Percentiles rank a stretch among this genome's conserved stretches.
Evolutionary conservation across 805 yeast species (phyloP).

Genomic region (Lipomyces kockii): DNA sequence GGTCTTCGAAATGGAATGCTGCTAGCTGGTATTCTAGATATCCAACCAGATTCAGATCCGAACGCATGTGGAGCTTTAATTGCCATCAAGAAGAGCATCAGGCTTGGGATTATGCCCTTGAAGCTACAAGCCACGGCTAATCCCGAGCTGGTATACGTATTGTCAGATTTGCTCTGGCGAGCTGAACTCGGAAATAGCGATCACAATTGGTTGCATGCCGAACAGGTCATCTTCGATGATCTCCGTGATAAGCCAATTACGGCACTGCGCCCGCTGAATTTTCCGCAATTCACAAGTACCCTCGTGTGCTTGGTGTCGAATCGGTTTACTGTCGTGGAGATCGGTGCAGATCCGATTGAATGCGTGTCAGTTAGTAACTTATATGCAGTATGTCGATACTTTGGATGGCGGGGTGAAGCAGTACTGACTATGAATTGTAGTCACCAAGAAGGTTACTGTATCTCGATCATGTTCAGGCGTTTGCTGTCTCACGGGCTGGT

Average conservation of each 20-base stretch:
- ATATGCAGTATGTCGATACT: slow-evolving; percentile 3
- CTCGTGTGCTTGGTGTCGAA: slow-evolving; percentile 5
- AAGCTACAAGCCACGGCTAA: slow-evolving; percentile 12
- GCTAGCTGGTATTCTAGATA: neutral
- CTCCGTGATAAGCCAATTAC: slow-evolving; percentile 3
- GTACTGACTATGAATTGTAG: slow-evolving; percentile 1
- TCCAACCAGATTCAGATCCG: slow-evolving; percentile 1
- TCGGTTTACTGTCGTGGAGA: slow-evolving; percentile 15
- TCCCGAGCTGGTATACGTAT: slow-evolving; percentile 13
- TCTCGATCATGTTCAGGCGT: slow-evolving; percentile 15
- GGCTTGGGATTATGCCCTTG: slow-evolving; percentile 25
- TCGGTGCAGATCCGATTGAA: slow-evolving; percentile 16
- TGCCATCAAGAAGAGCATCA: neutral
- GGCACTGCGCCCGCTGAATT: neutral
- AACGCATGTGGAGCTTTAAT: neutral
- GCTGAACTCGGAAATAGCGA: neutral
- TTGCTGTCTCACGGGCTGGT: slow-evolving; percentile 14
- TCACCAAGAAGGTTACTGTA: slow-evolving; percentile 20
- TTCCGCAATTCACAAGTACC: neutral
- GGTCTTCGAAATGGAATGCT: slow-evolving; percentile 29
- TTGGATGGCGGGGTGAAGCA: neutral
- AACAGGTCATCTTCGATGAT: slow-evolving; percentile 23
- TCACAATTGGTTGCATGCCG: slow-evolving; percentile 10
- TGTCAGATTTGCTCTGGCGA: slow-evolving; percentile 25
- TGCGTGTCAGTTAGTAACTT: slow-evolving; percentile 9